Conservation (phyloP, 352 stramenopile species). For the Globisporangium radiosum region DNA sequence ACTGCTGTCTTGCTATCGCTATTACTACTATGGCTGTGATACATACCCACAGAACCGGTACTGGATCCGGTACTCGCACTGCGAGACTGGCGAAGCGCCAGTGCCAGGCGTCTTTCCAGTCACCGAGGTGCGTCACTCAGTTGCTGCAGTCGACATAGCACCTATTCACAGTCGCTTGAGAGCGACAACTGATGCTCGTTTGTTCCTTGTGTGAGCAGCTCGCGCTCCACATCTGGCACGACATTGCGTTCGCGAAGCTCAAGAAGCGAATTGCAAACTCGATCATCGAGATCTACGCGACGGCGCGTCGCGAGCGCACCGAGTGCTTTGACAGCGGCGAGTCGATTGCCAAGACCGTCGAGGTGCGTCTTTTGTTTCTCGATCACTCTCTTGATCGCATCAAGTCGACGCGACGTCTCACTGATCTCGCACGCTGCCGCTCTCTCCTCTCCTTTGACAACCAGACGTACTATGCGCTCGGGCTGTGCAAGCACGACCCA, state of each 20-base stretch:
- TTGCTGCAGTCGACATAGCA: not conserved
- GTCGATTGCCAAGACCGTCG: conserved; percentile 53
- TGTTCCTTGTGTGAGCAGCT: conserved; percentile 28
- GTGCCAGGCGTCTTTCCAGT: conserved; percentile 80
- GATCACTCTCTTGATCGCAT: no score
- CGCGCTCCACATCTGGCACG: conserved; percentile 80
- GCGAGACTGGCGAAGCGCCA: conserved; percentile 73
- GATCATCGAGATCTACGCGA: conserved; percentile 63
- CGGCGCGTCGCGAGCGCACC: conserved; percentile 35
- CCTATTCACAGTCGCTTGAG: not conserved
- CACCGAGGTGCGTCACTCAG: conserved; percentile 41
- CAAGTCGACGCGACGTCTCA: not conserved
- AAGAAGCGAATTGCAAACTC: conserved; percentile 61
- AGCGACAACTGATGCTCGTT: not conserved
- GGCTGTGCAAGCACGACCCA: conserved; percentile 65
- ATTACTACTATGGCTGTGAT: not conserved
- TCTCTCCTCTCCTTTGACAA: not conserved
- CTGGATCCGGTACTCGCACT: conserved; percentile 86
- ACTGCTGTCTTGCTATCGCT: not conserved
- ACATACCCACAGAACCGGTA: conserved; percentile 54
- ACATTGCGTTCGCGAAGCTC: conserved; percentile 64
- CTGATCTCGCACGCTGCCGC: not conserved
- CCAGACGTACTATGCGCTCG: conserved; percentile 75
- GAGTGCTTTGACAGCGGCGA: conserved; percentile 74
- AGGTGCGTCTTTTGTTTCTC: conserved; percentile 27